Conservation (phyloP, 495 filamentous ascomycete species). For the Thermothielavioides terrestris region DNA sequence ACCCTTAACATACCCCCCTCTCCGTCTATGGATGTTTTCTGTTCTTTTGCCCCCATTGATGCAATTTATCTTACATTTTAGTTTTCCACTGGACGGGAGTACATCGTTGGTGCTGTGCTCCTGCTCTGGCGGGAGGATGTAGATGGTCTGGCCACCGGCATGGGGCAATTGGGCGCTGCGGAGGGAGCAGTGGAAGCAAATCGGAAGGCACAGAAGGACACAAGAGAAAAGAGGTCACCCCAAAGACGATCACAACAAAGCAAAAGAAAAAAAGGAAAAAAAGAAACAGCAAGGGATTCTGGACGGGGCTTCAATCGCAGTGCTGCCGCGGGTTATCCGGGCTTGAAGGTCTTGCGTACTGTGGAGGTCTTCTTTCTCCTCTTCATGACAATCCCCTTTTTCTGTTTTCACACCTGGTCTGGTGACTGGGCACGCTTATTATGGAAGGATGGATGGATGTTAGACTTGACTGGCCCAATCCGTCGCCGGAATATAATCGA, state of each 20-base stretch:
- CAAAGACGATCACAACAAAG: not conserved
- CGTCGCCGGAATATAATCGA: constrained; percentile 20
- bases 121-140: not conserved
- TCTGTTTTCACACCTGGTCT: not conserved
- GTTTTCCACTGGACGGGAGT: too few species aligned
- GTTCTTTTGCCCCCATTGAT: too few species aligned
- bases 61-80: constrained; percentile 2
- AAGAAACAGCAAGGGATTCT: not conserved
- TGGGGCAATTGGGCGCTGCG: constrained; percentile 1
- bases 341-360: too few species aligned
- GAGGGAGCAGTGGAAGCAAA: not conserved
- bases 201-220: not conserved
- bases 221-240: not conserved
- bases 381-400: not conserved
- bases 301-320: not conserved
- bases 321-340: not conserved
- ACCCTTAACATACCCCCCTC: too few species aligned
- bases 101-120: too few species aligned
- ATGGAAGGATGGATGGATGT: constrained; percentile 6
- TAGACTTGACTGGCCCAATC: constrained; percentile 19
- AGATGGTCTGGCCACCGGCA: not conserved
- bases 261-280: not conserved
- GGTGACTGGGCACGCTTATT: not conserved
- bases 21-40: too few species aligned
- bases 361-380: not conserved